Evolutionary conservation across 257 asterid genomes (phyloP), one percentile per base, ranked within the genome.

Genomic region (Solanum phureja): DNA sequence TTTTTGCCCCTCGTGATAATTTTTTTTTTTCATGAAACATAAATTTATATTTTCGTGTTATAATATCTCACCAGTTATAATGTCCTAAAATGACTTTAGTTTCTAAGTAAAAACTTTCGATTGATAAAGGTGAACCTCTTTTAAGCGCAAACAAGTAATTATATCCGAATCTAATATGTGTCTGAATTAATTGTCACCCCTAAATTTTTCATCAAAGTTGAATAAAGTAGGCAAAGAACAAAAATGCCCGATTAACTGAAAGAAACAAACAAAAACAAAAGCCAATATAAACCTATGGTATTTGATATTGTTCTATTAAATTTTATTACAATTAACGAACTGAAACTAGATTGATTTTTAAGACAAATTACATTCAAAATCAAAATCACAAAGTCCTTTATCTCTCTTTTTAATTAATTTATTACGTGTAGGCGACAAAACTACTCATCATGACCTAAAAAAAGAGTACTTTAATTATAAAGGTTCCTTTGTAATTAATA

Each of bases 101-200:
- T 56, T 56, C 64, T 56, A 56, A 56, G 1, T 7, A 58, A 21
- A 21, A 62, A 62, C 14, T 23, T 60, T 23, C 29, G 1, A 23
- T 23, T 10, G 13, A 10, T 23, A n/a, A 62, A n/a, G 4, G 13
- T 4, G 2, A 62, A 62, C 31, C 14, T n/a, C 6, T n/a, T n/a
- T n/a, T 62, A n/a, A n/a, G 14, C 4, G 12, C 14, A 62, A 62
- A 62, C 16, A n/a, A 1, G 14, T 62, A n/a, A 62, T 62, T 62
- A 1, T 62, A 62, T 10, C 0, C 3, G 3, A 62, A 0, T 1
- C 16, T n/a, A 62, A n/a, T 0, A 31, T 8, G 2, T 18, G 8
- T 19, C 11, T 8, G 4, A 0, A 73, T 73, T 73, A 73, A 34
- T 73, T 34, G 4, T 18, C 29, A 33, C 81, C 81, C 44, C 10